Conservation (phyloP, 2,329 filamentous ascomycete species). For the Cytospora mali region DNA sequence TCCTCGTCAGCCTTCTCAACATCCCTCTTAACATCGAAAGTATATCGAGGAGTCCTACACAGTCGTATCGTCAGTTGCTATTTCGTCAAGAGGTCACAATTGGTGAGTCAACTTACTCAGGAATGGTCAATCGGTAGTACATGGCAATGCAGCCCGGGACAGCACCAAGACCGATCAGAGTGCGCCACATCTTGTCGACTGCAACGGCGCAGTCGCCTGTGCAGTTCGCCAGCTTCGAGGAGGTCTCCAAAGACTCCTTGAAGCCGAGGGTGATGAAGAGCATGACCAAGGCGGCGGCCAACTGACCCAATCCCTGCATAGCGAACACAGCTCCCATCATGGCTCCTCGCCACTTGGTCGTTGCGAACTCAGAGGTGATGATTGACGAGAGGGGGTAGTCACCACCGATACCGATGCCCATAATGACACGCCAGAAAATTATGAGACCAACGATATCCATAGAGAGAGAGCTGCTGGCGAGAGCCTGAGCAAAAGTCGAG, state of each 20-base stretch:
- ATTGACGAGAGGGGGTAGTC: constrained; percentile 83
- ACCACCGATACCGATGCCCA: constrained; percentile 72
- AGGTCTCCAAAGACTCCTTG: constrained; percentile 61
- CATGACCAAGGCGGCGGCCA: constrained; percentile 73
- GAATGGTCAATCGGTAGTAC: constrained; percentile 79
- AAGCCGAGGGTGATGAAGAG: constrained; percentile 75
- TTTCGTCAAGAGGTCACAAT: not conserved
- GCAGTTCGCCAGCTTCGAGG: constrained; percentile 58
- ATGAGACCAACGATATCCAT: constrained; percentile 67
- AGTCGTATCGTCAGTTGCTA: not conserved
- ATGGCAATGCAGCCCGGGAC: constrained; percentile 80
- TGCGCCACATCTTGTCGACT: constrained; percentile 87
- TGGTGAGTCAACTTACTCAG: constrained; percentile 51
- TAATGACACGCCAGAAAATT: constrained; percentile 81
- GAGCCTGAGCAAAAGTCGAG: constrained; percentile 71
- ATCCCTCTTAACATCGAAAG: constrained; percentile 78
- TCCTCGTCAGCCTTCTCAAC: constrained; percentile 74
- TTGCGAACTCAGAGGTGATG: constrained; percentile 86
- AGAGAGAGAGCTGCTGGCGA: constrained; percentile 64
- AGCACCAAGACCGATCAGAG: constrained; percentile 78
- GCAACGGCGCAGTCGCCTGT: constrained; percentile 65
- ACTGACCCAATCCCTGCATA: constrained; percentile 84
- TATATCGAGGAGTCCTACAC: constrained; percentile 73
- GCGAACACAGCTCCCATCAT: constrained; percentile 89
- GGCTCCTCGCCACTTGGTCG: constrained; percentile 80